Conservation (phyloP, 495 filamentous ascomycete genomes). For the Aeminium ludgeri region DNA sequence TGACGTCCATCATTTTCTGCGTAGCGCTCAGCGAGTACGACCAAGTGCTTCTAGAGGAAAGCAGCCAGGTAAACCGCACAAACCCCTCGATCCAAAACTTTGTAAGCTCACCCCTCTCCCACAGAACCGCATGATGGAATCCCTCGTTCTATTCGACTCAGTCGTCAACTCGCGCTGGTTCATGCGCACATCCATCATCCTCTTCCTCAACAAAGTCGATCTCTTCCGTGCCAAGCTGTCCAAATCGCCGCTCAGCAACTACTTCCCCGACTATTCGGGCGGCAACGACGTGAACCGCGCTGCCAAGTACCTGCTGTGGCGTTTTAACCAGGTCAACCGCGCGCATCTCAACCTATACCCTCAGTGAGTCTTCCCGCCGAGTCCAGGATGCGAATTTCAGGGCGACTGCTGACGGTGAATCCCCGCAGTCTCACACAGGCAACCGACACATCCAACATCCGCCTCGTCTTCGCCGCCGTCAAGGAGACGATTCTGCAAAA, state of each 20-base stretch:
- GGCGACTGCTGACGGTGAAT: no score
- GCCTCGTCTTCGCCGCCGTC: constrained; percentile 90
- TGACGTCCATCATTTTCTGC: constrained; percentile 99
- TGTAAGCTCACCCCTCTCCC: constrained; percentile 1
- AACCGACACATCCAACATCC: constrained; percentile 95
- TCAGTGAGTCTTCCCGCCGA: constrained; percentile 48
- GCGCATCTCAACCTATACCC: constrained; percentile 93
- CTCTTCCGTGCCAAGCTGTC: constrained; percentile 89
- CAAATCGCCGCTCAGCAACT: constrained; percentile 73
- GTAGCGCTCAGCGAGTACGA: constrained; percentile 98
- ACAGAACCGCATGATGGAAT: constrained; percentile 98
- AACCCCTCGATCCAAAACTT: neutral
- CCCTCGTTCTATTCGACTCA: constrained; percentile 90
- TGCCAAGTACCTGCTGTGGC: constrained; percentile 92
- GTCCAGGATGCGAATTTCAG: no score
- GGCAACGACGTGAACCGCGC: constrained; percentile 95
- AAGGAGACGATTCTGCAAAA: constrained; percentile 99
- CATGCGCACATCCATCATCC: constrained; percentile 93
- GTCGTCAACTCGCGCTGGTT: constrained; percentile 99
- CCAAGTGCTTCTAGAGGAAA: constrained; percentile 89
- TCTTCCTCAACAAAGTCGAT: constrained; percentile 98
- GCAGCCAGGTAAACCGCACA: constrained; percentile 56
- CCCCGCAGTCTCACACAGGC: constrained; percentile 88
- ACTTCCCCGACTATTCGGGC: constrained; percentile 95
- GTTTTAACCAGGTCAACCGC: constrained; percentile 96